These are phyloP conservation scores for Cucurbita argyrosperma DNA, from an alignment of 306 rosid genomes.

Conservation along the genomic window DNA sequence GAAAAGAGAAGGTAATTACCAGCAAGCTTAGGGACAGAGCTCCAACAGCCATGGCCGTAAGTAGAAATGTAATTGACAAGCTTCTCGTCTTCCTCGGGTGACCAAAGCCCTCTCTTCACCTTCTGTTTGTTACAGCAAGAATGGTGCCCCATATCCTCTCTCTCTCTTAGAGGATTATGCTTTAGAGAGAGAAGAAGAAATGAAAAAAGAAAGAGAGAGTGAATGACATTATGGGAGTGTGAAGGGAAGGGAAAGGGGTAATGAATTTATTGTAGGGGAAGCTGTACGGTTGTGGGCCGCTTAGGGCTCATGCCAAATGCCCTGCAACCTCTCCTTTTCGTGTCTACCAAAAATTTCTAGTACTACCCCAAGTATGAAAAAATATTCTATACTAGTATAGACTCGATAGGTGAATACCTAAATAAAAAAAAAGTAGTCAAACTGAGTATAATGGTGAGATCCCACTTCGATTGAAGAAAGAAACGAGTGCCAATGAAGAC, in stretches of 20 bases:
- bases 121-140: slow-evolving; percentile 97
- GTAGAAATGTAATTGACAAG: slow-evolving; percentile 77
- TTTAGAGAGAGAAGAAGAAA: not conserved
- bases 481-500: no score
- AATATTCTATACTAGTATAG: no score
- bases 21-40: slow-evolving; percentile 90
- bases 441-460: no score
- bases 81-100: slow-evolving; percentile 96
- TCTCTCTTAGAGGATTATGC: not conserved
- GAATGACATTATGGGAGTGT: slow-evolving; percentile 6
- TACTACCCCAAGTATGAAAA: no score
- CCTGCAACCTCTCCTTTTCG: slow-evolving; percentile 32
- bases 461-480: no score
- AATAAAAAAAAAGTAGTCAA: no score
- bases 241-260: slow-evolving; percentile 18
- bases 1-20: slow-evolving; percentile 16
- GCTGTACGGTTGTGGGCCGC: slow-evolving; percentile 39
- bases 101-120: slow-evolving; percentile 96
- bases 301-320: slow-evolving; percentile 39
- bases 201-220: slow-evolving; percentile 5
- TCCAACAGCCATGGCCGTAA: slow-evolving; percentile 96
- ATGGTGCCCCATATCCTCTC: slow-evolving; percentile 60
- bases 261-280: slow-evolving; percentile 52
- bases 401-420: no score
- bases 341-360: not conserved